Base-by-base conservation (phyloP, 1,284 basidiomycete genomes). In the Trametes sp. region DNA sequence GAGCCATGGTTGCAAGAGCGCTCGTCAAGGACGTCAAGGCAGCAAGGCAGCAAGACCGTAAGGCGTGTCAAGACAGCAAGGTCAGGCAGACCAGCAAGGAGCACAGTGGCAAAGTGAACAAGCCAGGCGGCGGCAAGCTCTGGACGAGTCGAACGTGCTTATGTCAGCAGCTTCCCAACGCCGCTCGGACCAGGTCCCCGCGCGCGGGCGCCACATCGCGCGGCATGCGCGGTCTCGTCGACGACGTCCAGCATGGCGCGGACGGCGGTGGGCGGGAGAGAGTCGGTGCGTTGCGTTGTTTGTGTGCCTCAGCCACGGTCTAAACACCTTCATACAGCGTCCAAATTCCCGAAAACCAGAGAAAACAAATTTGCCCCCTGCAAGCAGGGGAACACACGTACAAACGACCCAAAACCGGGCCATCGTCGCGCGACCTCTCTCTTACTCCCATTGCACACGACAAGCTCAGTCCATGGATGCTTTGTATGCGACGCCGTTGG, bases 301-400 rank as follows among this genome's bases (percentile, higher is more conserved):
- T 74, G 74, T 80, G 77, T 80, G 77, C 77, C 77, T 78, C 73
- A 67, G 70, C 68, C 69, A 64, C 66, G 65, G 59, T 63, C 67
- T 65, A 75, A 87, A 84, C 85, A 86, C 78, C 80, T 78, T 77
- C 78, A 79, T 80, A 86, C 83, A 82, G 77, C 76, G 83, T 81
- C 81, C 87, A 89, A 89, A 88, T 84, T 80, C 77, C 82, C 76
- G 80, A 87, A 82, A 87, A 88, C 87, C 85, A 77, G 79, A 81
- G 85, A 88, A 87, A 88, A 89, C 87, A 89, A 84, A 81, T 83
- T 74, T 74, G 74, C 70, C 64, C 68, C 69, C 80, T 77, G 65
- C 76, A 77, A 77, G 76, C 83, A 83, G 61, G 80, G 81, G 80
- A 80, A 81, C 82, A 87, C 82, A 85, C 83, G 85, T 81, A 86